Conservation (phyloP, 2,329 filamentous ascomycete genomes). For the Nemania sp. region DNA sequence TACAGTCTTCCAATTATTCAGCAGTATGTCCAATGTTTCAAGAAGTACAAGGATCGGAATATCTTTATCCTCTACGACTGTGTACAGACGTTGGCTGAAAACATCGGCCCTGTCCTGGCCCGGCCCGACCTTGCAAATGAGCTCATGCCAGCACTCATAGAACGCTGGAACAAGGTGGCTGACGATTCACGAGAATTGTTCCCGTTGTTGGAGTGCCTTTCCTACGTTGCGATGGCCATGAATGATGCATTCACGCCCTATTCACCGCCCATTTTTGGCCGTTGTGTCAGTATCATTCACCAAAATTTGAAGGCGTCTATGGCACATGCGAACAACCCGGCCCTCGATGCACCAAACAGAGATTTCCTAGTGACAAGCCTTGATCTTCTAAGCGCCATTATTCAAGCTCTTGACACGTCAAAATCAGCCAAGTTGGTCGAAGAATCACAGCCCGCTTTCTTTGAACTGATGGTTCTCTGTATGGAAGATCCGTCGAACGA, state of each 20-base stretch:
- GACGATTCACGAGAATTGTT: conserved; percentile 94
- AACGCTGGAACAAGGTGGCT: conserved; percentile 82
- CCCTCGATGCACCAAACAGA: conserved; percentile 83
- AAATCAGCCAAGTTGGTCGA: conserved; percentile 79
- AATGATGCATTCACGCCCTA: conserved; percentile 82
- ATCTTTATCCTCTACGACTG: conserved; percentile 99
- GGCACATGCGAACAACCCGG: conserved; percentile 68
- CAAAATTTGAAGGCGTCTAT: conserved; percentile 84
- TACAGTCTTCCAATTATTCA: conserved; percentile 90
- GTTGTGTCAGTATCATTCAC: conserved; percentile 91
- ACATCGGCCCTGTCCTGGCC: conserved; percentile 82
- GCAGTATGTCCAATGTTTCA: conserved; percentile 91
- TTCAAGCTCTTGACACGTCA: conserved; percentile 79
- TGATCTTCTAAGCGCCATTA: conserved; percentile 88
- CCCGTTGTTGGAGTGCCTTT: conserved; percentile 92
- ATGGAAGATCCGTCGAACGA: conserved; percentile 92
- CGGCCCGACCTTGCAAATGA: conserved; percentile 78
- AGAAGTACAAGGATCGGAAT: conserved; percentile 96
- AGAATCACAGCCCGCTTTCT: conserved; percentile 79
- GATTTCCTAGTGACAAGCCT: conserved; percentile 96
- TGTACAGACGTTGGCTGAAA: conserved; percentile 93
- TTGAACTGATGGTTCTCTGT: conserved; percentile 86
- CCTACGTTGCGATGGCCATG: conserved; percentile 88
- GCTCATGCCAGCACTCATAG: conserved; percentile 90
- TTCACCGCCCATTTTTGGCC: conserved; percentile 80